These are phyloP conservation scores for Cynanchum wilfordii DNA, from an alignment of 257 asterid genomes.

Conservation along the genomic window DNA sequence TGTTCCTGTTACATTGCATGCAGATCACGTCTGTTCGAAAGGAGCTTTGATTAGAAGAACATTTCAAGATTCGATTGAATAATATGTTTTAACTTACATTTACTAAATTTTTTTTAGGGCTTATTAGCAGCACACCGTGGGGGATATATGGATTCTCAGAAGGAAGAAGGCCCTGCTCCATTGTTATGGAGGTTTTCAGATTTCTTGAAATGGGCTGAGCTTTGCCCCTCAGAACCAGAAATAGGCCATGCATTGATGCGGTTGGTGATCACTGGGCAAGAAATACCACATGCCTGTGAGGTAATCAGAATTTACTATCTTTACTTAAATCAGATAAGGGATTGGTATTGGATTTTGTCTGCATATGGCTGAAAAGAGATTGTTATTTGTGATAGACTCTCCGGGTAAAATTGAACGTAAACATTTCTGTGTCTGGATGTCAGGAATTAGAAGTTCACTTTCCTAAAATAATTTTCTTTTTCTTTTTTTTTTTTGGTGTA, in stretches of 20 bases:
- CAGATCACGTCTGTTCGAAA: background rate
- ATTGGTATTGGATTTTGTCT: background rate
- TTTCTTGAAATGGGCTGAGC: constrained; percentile 98
- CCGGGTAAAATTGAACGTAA: too few species aligned
- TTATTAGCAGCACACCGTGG: constrained; percentile 99
- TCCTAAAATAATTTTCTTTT: too few species aligned
- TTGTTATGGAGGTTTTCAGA: constrained; percentile 94
- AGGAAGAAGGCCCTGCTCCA: constrained; percentile 99
- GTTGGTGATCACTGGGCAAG: constrained; percentile 95
- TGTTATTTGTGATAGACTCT: too few species aligned
- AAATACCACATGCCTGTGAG: constrained; percentile 98
- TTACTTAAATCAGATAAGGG: background rate
- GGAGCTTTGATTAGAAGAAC: background rate
- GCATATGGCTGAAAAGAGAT: background rate
- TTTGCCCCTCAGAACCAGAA: constrained; percentile 94
- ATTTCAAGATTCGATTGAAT: background rate
- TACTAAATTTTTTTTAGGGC: constrained; percentile 48
- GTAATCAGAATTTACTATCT: constrained; percentile 29
- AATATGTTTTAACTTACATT: constrained; percentile 5
- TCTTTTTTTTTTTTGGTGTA: too few species aligned
- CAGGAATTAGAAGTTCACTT: too few species aligned
- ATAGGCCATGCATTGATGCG: constrained; percentile 96
- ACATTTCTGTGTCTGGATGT: too few species aligned
- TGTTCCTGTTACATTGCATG: background rate
- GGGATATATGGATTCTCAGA: constrained; percentile 96